Evolutionary conservation across 805 yeast species (phyloP).

Genomic region (Ogataea glucozyma): DNA sequence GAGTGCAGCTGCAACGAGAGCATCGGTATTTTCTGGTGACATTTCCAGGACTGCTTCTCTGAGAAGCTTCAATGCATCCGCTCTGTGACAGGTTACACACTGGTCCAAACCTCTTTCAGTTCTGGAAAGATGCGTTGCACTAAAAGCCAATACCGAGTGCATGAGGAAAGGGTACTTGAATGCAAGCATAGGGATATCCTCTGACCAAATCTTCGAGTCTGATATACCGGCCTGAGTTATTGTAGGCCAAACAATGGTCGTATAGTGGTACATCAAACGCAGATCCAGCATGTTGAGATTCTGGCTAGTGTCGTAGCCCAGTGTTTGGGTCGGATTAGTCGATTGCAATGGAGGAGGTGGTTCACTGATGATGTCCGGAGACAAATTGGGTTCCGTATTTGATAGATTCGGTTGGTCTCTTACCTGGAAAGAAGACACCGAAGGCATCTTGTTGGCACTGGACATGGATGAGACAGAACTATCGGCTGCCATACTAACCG

Average conservation of each 20-base stretch:
- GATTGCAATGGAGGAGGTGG: constrained; percentile 28
- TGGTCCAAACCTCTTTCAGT: constrained; percentile 75
- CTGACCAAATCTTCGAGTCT: constrained; percentile 81
- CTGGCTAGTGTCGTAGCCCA: constrained; percentile 29
- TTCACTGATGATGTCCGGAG: constrained; percentile 34
- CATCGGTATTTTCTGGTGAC: constrained; percentile 84
- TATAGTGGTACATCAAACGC: constrained; percentile 83
- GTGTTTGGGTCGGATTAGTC: constrained; percentile 18
- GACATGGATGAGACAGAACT: constrained; percentile 3
- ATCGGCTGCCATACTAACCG: not conserved
- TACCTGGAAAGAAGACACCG: constrained; percentile 5
- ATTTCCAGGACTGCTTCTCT: constrained; percentile 86
- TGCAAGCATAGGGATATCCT: constrained; percentile 85
- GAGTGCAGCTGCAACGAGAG: constrained; percentile 88
- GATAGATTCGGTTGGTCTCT: constrained; percentile 4
- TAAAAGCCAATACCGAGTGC: constrained; percentile 88
- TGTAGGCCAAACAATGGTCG: constrained; percentile 80
- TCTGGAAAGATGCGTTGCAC: constrained; percentile 87
- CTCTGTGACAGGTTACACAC: constrained; percentile 81
- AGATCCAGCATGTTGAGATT: constrained; percentile 71
- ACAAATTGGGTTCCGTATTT: constrained; percentile 26
- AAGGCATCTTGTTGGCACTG: not conserved
- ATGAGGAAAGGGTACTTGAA: constrained; percentile 85
- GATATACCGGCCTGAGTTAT: constrained; percentile 90
- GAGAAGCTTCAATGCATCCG: constrained; percentile 78